Conservation (phyloP, 2,329 filamentous ascomycete genomes). For the Cytospora schulzeri region DNA sequence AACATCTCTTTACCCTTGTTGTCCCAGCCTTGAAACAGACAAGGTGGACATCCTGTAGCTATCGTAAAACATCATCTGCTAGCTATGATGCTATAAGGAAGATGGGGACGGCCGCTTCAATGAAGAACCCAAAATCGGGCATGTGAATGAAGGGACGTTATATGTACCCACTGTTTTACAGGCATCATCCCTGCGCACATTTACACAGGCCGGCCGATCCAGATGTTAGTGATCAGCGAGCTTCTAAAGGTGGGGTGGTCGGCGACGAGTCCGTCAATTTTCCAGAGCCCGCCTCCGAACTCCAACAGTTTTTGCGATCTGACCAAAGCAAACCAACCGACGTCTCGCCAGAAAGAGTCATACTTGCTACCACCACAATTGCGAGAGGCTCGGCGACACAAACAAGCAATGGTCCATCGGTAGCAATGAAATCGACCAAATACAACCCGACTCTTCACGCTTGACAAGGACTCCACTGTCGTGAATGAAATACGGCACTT, state of each 20-base stretch:
- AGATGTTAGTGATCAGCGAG: neutral
- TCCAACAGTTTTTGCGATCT: slow-evolving; percentile 12
- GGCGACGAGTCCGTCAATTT: slow-evolving; percentile 23
- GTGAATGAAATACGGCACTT: neutral
- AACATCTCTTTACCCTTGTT: neutral
- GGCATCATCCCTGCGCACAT: neutral
- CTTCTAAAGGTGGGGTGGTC: slow-evolving; percentile 10
- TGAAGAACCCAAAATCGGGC: neutral
- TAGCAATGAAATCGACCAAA: slow-evolving; percentile 17
- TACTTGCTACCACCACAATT: neutral
- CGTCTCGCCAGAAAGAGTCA: slow-evolving; percentile 18
- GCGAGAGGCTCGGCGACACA: neutral
- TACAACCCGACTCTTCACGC: neutral
- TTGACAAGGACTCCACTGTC: slow-evolving; percentile 7
- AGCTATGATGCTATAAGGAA: neutral
- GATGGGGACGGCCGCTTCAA: neutral
- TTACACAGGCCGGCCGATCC: neutral
- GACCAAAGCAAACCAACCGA: neutral
- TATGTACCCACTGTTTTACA: too few species aligned
- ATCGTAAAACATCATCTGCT: neutral
- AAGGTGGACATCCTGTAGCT: neutral
- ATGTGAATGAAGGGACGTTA: neutral
- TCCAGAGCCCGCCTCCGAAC: slow-evolving; percentile 13
- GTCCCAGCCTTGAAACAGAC: neutral
- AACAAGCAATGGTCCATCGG: neutral